phyloP scores from a whole-genome alignment of 495 filamentous ascomycete genomes.

The Aspergillus baeticus region DNA sequence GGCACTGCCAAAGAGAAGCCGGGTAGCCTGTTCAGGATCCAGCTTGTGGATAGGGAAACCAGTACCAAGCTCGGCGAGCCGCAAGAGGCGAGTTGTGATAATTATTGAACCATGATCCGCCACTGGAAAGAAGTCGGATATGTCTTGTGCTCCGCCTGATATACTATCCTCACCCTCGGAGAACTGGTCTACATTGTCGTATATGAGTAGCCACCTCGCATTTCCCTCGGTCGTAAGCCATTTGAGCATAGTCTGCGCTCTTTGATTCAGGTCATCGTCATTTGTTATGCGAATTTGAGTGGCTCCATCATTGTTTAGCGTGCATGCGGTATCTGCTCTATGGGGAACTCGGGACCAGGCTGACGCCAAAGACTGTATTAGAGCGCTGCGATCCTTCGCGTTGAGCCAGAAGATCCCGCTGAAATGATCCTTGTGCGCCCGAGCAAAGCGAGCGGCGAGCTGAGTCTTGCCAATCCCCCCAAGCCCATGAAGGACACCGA shows the following conservation, averaged over 20 bases:
- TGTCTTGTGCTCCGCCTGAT: not conserved
- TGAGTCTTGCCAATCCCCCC: constrained; percentile 46
- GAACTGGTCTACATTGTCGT: constrained; percentile 42
- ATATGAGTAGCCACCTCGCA: constrained; percentile 36
- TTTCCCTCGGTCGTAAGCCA: constrained; percentile 22
- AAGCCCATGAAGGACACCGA: constrained; percentile 34
- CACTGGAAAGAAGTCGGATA: constrained; percentile 24
- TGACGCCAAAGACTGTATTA: constrained; percentile 23
- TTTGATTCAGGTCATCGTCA: constrained; percentile 6
- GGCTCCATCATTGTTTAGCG: too few relatives aligned
- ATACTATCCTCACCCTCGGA: constrained; percentile 27
- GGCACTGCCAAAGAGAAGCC: not conserved
- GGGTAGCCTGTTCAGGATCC: constrained; percentile 17
- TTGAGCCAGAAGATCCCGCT: constrained; percentile 34
- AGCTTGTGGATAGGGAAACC: constrained; percentile 19
- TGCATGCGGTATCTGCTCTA: not conserved
- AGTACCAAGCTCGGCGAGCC: constrained; percentile 24
- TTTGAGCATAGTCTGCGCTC: not conserved
- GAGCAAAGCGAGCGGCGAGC: constrained; percentile 37
- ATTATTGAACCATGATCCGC: constrained; percentile 41
- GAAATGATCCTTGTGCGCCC: constrained; percentile 26
- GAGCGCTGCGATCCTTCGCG: constrained; percentile 20
- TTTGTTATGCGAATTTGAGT: not conserved
- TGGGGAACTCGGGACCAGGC: constrained; percentile 14
- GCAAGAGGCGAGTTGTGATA: constrained; percentile 34